Evolutionary conservation across 495 filamentous ascomycete species (phyloP).

Genomic region (Cetradonia linearis): DNA sequence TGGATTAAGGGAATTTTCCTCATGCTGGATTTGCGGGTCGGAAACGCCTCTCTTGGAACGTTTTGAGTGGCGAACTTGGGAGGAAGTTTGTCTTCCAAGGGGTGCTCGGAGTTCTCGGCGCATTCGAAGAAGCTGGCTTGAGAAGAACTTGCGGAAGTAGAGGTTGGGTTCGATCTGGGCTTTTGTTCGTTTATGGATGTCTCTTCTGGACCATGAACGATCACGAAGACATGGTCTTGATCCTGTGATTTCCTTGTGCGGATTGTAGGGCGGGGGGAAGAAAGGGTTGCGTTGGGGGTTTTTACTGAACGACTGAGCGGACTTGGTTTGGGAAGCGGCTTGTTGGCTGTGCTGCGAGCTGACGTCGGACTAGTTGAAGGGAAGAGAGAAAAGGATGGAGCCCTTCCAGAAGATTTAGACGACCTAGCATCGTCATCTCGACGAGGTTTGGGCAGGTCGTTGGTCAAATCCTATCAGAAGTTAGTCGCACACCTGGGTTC

Average conservation of each 20-base stretch:
- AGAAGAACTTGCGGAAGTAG: slow-evolving; percentile 9
- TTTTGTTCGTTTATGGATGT: slow-evolving; percentile 4
- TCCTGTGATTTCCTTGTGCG: slow-evolving; percentile 13
- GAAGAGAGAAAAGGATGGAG: slow-evolving; percentile 56
- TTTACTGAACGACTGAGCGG: slow-evolving; percentile 51
- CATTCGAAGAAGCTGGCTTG: slow-evolving; percentile 19
- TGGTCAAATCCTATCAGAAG: neutral
- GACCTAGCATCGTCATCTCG: slow-evolving; percentile 46
- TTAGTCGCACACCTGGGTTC: neutral
- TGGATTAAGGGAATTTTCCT: slow-evolving; percentile 1
- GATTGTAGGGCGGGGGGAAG: slow-evolving; percentile 21
- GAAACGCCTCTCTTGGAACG: slow-evolving; percentile 10
- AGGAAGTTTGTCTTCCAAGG: neutral
- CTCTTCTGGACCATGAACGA: slow-evolving; percentile 14
- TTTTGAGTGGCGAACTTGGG: neutral
- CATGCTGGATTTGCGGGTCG: slow-evolving; percentile 19
- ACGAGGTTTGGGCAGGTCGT: slow-evolving; percentile 23
- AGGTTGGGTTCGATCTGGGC: slow-evolving; percentile 11
- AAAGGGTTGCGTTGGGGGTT: slow-evolving; percentile 43
- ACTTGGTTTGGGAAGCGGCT: slow-evolving; percentile 33
- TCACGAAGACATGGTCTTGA: slow-evolving; percentile 15
- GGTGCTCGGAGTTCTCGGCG: slow-evolving; percentile 3
- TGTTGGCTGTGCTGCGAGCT: slow-evolving; percentile 30
- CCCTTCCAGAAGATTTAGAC: slow-evolving; percentile 41
- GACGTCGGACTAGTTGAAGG: slow-evolving; percentile 42